These are phyloP conservation scores for Torrubiella hemipterigena DNA, from an alignment of 2,329 filamentous ascomycete genomes.

Conservation along the genomic window DNA sequence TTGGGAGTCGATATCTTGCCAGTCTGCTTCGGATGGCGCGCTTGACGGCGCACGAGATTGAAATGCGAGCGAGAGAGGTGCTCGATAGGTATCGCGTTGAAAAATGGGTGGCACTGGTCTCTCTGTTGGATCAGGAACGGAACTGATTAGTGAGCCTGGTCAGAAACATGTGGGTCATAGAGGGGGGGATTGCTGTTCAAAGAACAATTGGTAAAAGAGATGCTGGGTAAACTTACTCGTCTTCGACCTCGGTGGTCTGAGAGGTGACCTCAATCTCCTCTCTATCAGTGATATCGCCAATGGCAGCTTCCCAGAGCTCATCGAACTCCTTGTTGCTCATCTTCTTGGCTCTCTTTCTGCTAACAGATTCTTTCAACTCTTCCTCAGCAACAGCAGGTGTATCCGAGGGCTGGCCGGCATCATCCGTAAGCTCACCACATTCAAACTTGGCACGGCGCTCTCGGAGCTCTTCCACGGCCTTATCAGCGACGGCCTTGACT, in stretches of 20 bases:
- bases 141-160: constrained; percentile 75
- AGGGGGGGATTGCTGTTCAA: constrained; percentile 12
- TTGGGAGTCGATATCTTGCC: constrained; percentile 78
- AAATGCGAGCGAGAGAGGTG: constrained; percentile 82
- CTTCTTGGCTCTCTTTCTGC: constrained; percentile 64
- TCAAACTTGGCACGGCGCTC: constrained; percentile 81
- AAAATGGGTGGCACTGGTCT: constrained; percentile 50
- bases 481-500: constrained; percentile 78
- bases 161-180: constrained; percentile 28
- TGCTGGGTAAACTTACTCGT: constrained; percentile 38
- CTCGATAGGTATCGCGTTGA: constrained; percentile 57
- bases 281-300: constrained; percentile 55
- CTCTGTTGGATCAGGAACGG: constrained; percentile 60
- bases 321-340: constrained; percentile 87
- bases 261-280: constrained; percentile 44
- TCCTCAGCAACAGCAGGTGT: constrained; percentile 52
- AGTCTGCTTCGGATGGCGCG: constrained; percentile 67
- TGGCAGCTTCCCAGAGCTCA: constrained; percentile 66
- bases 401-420: constrained; percentile 45
- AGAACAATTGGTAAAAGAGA: constrained; percentile 4
- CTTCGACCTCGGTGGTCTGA: constrained; percentile 18
- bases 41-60: constrained; percentile 70
- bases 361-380: constrained; percentile 66
- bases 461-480: constrained; percentile 74
- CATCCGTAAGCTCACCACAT: constrained; percentile 61